phyloP scores from a whole-genome alignment of 1,284 basidiomycete genomes.

The Heterobasidion annosum region DNA sequence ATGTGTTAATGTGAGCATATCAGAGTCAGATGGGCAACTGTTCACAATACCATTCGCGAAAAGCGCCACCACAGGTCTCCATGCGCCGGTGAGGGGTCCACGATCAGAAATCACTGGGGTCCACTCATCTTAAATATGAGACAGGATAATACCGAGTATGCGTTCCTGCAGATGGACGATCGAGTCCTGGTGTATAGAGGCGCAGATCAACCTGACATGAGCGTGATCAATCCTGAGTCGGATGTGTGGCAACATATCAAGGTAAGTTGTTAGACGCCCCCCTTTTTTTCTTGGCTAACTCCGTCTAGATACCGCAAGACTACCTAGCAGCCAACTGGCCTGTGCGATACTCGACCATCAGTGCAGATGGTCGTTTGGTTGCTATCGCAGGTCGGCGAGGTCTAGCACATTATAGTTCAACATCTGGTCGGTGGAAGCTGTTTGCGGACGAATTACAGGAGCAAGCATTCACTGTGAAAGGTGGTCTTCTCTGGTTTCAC shows the following conservation, averaged over 20 bases:
- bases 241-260: constrained; percentile 98
- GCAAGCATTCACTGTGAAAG: constrained; percentile 80
- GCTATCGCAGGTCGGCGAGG: constrained; percentile 92
- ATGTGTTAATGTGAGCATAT: neutral
- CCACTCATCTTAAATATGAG: neutral
- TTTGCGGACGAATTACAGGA: constrained; percentile 86
- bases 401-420: constrained; percentile 88
- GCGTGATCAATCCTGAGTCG: constrained; percentile 97
- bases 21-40: constrained; percentile 60
- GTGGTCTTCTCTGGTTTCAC: constrained; percentile 95
- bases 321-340: constrained; percentile 95
- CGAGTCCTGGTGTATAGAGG: constrained; percentile 93
- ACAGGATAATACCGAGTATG: constrained; percentile 89
- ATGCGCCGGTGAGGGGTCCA: constrained; percentile 63
- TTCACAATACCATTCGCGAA: constrained; percentile 92
- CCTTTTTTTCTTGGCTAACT: neutral
- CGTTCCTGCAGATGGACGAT: constrained; percentile 94
- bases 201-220: constrained; percentile 96
- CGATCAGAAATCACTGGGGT: neutral
- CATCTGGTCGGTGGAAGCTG: constrained; percentile 92
- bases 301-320: constrained; percentile 67
- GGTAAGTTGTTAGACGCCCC: constrained; percentile 25
- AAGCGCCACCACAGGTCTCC: constrained; percentile 87
- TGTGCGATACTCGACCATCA: constrained; percentile 87
- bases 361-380: constrained; percentile 84